Percentiles rank a stretch among this genome's conserved stretches.
These are phyloP conservation scores for Wickerhamomyces sp. DNA, from an alignment of 1,139 yeast species.

Conservation along the genomic window DNA sequence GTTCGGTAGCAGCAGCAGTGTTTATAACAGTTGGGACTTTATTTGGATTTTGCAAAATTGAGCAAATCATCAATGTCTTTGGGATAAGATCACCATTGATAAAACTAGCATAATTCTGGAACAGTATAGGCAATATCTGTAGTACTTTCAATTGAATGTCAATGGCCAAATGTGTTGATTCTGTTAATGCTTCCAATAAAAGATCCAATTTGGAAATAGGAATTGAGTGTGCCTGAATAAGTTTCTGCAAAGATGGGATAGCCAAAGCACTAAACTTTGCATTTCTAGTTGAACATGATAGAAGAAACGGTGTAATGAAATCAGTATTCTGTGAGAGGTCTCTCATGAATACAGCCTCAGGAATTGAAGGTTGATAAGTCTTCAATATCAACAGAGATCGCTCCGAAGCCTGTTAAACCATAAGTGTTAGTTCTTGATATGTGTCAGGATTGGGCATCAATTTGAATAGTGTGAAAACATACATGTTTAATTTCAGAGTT, in stretches of 20 bases:
- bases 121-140: slow-evolving; percentile 74
- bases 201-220: slow-evolving; percentile 47
- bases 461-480: slow-evolving; percentile 53
- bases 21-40: slow-evolving; percentile 78
- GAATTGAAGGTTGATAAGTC: slow-evolving; percentile 21
- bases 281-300: slow-evolving; percentile 71
- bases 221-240: slow-evolving; percentile 47
- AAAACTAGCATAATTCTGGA: slow-evolving; percentile 53
- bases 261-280: slow-evolving; percentile 70
- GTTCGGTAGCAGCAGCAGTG: slow-evolving; percentile 90
- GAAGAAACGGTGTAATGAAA: slow-evolving; percentile 63
- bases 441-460: slow-evolving; percentile 16
- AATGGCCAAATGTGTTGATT: slow-evolving; percentile 69
- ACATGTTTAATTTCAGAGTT: slow-evolving; percentile 61
- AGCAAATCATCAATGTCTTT: slow-evolving; percentile 62
- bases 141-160: slow-evolving; percentile 87
- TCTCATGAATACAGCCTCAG: slow-evolving; percentile 16
- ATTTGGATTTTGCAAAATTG: slow-evolving; percentile 63
- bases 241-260: slow-evolving; percentile 59
- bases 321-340: slow-evolving; percentile 40
- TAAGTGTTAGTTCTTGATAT: background rate
- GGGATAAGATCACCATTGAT: slow-evolving; percentile 55
- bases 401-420: slow-evolving; percentile 20
- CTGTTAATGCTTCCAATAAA: slow-evolving; percentile 61
- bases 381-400: slow-evolving; percentile 25